phyloP scores from a whole-genome alignment of 345 rosid genomes.

The Schrenkiella parvula region DNA sequence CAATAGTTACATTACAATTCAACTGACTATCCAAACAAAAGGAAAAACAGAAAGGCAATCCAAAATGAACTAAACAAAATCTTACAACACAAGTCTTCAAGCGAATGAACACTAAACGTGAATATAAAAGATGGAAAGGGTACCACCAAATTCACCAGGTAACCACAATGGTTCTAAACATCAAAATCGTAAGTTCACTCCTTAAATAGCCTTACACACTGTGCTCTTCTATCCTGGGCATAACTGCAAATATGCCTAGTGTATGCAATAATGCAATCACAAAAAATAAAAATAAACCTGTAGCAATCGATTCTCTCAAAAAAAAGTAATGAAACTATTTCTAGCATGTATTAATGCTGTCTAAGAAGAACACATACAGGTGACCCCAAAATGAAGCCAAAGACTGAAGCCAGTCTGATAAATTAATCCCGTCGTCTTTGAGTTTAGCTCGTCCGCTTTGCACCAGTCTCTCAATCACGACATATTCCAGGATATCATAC shows the following conservation, averaged over 20 bases:
- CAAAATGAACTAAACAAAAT: neutral
- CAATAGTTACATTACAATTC: neutral
- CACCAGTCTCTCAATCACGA: slow-evolving; percentile 92
- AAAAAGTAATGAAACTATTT: neutral
- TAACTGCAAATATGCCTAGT: slow-evolving; percentile 1
- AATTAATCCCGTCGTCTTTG: slow-evolving; percentile 95
- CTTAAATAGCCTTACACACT: neutral
- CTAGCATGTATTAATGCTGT: slow-evolving; percentile 7
- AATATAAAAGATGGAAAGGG: neutral
- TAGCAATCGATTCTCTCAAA: slow-evolving; percentile 1
- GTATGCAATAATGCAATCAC: slow-evolving; percentile 3
- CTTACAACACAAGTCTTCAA: neutral
- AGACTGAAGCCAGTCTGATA: slow-evolving; percentile 99
- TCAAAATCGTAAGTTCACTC: slow-evolving; percentile 7
- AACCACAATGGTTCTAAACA: neutral
- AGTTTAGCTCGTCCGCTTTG: slow-evolving; percentile 96
- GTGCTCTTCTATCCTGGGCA: neutral
- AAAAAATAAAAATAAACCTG: neutral
- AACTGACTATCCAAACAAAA: neutral
- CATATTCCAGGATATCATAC: slow-evolving; percentile 96
- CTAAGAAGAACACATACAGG: slow-evolving; percentile 68
- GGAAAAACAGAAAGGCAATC: neutral
- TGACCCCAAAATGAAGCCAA: slow-evolving; percentile 99
- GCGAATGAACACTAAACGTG: neutral
- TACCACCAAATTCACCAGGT: neutral